Evolutionary conservation across 1,284 basidiomycete species (phyloP).

Genomic region (Sanghuangporus weigelae): DNA sequence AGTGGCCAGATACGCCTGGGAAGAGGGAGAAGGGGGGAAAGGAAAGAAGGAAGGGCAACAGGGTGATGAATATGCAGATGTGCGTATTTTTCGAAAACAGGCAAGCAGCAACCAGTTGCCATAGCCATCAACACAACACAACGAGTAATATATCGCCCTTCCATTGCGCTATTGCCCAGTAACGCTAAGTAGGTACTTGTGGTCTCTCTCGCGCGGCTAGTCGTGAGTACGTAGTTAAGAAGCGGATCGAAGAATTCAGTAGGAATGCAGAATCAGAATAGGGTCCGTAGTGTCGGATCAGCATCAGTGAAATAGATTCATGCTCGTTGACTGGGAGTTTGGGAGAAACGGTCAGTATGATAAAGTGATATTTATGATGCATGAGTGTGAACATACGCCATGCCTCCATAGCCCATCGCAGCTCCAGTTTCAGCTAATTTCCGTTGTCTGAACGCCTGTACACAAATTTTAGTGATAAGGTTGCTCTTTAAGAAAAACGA

Average conservation of each 20-base stretch:
- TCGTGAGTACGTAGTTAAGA: background rate
- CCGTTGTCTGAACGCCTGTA: slow-evolving; percentile 66
- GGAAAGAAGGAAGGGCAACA: background rate
- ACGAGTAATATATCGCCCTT: background rate
- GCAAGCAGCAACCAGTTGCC: slow-evolving; percentile 18
- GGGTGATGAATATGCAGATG: background rate
- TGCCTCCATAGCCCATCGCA: slow-evolving; percentile 57
- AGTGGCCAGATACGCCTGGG: background rate
- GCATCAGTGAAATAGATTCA: background rate
- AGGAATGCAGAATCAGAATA: background rate
- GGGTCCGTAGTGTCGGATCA: background rate
- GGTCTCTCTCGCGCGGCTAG: background rate
- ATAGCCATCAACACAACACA: slow-evolving; percentile 9
- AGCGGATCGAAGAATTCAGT: background rate
- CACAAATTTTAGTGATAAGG: background rate
- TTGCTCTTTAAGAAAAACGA: background rate
- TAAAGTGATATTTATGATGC: background rate
- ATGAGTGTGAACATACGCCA: slow-evolving; percentile 35
- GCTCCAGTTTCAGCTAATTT: slow-evolving; percentile 64
- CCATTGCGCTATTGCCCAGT: no score
- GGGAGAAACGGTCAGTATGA: background rate
- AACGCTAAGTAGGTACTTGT: background rate
- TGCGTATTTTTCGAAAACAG: background rate
- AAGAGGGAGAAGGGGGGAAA: background rate
- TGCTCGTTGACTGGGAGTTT: slow-evolving; percentile 13